phyloP scores from a whole-genome alignment of 768 basidiomycete genomes.

The Jaapia argillacea region DNA sequence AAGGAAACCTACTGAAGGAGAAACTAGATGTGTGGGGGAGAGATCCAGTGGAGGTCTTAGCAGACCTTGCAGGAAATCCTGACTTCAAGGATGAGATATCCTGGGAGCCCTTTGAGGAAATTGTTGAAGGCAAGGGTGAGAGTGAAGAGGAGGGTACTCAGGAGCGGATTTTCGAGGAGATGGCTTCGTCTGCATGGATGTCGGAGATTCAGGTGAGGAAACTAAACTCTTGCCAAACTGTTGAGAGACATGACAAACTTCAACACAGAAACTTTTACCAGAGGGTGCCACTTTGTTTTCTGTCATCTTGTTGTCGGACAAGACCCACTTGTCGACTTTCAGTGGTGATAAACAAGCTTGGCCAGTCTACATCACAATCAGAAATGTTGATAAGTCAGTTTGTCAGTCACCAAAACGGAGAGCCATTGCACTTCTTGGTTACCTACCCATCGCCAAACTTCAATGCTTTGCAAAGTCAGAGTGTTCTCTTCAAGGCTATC shows the following conservation, averaged over 20 bases:
- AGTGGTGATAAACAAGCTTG: conserved; percentile 11
- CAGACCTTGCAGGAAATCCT: conserved; percentile 5
- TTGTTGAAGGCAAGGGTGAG: conserved; percentile 2
- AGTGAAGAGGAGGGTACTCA: not conserved
- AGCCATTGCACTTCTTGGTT: conserved; percentile 11
- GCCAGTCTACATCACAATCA: conserved; percentile 17
- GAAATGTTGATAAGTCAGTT: conserved; percentile 13
- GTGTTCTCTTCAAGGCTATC: conserved; percentile 8
- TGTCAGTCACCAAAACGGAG: conserved; percentile 2
- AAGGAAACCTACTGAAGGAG: conserved; percentile 1
- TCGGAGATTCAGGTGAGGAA: conserved; percentile 12
- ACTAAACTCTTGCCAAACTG: not conserved
- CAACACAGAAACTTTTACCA: conserved; percentile 10
- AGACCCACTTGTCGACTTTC: conserved; percentile 8
- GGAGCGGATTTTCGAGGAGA: conserved; percentile 7
- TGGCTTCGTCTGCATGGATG: conserved; percentile 17
- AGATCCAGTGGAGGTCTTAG: conserved; percentile 2
- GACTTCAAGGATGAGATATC: not conserved
- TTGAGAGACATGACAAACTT: not conserved
- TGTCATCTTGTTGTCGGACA: conserved; percentile 8
- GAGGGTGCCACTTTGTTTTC: conserved; percentile 3
- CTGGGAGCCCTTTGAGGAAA: conserved; percentile 1
- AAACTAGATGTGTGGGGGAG: conserved; percentile 7
- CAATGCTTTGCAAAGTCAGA: conserved; percentile 12
- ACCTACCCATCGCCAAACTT: conserved; percentile 18